These are phyloP conservation scores for Vanderwaltozyma verrucispora DNA, from an alignment of 805 yeast genomes.

Conservation along the genomic window DNA sequence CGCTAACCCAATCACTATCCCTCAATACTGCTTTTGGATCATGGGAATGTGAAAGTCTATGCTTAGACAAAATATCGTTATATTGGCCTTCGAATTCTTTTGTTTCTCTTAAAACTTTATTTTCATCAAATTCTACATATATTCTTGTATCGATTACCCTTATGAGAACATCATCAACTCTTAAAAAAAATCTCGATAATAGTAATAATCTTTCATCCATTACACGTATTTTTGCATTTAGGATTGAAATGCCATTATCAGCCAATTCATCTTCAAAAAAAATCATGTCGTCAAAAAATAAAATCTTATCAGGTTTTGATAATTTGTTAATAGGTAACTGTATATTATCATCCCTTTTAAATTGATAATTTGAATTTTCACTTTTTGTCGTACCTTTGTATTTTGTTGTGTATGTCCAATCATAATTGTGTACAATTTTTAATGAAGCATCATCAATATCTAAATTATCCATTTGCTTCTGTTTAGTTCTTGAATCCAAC, in stretches of 20 bases:
- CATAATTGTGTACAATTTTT: conserved; percentile 72
- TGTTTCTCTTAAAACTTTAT: conserved; percentile 62
- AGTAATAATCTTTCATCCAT: conserved; percentile 74
- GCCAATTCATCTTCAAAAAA: conserved; percentile 93
- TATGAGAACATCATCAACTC: conserved; percentile 85
- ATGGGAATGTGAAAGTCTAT: conserved; percentile 42
- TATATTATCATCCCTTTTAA: conserved; percentile 24
- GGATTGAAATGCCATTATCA: conserved; percentile 82
- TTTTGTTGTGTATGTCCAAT: conserved; percentile 88
- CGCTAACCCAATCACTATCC: conserved; percentile 80
- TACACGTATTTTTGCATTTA: conserved; percentile 73
- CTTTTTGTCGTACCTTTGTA: conserved; percentile 51
- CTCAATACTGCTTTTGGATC: conserved; percentile 64
- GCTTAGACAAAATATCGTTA: conserved; percentile 33
- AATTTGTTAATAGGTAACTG: conserved; percentile 63
- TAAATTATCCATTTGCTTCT: conserved; percentile 16
- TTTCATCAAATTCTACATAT: conserved; percentile 53
- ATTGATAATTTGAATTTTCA: conserved; percentile 7
- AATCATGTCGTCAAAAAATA: conserved; percentile 81
- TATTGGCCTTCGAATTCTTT: conserved; percentile 56
- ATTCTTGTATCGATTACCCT: conserved; percentile 78
- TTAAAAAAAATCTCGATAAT: conserved; percentile 65
- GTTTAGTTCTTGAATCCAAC: conserved; percentile 37
- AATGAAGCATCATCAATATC: conserved; percentile 34
- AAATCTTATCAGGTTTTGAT: conserved; percentile 67